Evolutionary conservation across 2,329 filamentous ascomycete genomes (phyloP).

Genomic region (Tolypocladium inflatum): DNA sequence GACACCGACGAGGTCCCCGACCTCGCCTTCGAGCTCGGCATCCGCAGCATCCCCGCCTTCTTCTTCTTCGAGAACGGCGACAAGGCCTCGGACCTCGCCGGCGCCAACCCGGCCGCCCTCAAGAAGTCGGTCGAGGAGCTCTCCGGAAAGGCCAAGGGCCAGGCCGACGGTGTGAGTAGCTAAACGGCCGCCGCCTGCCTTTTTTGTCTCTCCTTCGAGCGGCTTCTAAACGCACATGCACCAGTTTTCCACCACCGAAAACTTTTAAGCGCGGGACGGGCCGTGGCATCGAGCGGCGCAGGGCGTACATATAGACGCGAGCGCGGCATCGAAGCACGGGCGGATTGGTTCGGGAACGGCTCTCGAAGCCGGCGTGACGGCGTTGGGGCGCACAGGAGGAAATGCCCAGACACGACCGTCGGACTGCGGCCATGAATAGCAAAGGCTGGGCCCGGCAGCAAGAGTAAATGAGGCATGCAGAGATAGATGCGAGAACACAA

Average conservation of each 20-base stretch:
- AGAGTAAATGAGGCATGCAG: not conserved
- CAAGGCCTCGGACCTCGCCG: slow-evolving; percentile 33
- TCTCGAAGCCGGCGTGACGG: not conserved
- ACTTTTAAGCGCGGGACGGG: slow-evolving; percentile 8
- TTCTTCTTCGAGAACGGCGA: slow-evolving; percentile 48
- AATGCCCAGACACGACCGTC: not conserved
- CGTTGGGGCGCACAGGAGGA: not conserved
- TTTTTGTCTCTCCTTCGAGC: not conserved
- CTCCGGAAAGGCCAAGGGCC: slow-evolving; percentile 15
- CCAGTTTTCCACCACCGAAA: slow-evolving; percentile 13
- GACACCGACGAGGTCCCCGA: slow-evolving; percentile 46
- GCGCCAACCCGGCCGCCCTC: slow-evolving; percentile 24
- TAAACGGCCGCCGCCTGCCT: not conserved
- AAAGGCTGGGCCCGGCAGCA: not conserved
- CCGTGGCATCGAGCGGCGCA: not conserved
- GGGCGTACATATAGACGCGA: not conserved
- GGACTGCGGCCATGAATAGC: not conserved
- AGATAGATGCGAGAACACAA: not conserved
- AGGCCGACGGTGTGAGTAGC: slow-evolving; percentile 7
- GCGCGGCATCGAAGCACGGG: not conserved
- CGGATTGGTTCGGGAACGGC: not conserved
- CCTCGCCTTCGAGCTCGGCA: slow-evolving; percentile 37
- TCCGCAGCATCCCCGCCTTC: slow-evolving; percentile 51
- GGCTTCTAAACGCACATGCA: not conserved
- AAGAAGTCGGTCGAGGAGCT: slow-evolving; percentile 15